Evolutionary conservation across 805 yeast species (phyloP).

Genomic region (Wickerhamiella occidentalis): DNA sequence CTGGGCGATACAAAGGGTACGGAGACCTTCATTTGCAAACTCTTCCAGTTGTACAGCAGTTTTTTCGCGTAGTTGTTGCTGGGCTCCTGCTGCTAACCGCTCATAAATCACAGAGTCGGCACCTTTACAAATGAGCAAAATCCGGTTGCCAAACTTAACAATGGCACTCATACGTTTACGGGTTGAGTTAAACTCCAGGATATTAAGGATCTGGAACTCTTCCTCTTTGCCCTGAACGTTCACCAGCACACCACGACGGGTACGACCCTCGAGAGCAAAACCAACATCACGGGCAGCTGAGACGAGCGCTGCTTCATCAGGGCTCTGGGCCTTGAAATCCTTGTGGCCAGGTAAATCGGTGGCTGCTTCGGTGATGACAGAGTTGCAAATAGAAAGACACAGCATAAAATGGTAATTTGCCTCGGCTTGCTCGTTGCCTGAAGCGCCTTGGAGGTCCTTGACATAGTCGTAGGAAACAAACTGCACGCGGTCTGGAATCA

Average conservation of each 20-base stretch:
- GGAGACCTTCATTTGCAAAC: slow-evolving; percentile 66
- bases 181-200: slow-evolving; percentile 59
- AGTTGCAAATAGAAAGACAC: slow-evolving; percentile 64
- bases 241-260: slow-evolving; percentile 38
- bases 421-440: slow-evolving; percentile 34
- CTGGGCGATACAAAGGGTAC: slow-evolving; percentile 67
- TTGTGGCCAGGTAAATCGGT: slow-evolving; percentile 28
- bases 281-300: slow-evolving; percentile 70
- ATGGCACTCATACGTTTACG: slow-evolving; percentile 73
- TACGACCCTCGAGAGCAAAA: slow-evolving; percentile 46
- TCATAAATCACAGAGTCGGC: slow-evolving; percentile 69
- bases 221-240: slow-evolving; percentile 37
- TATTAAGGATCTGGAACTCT: slow-evolving; percentile 44
- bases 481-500: slow-evolving; percentile 43
- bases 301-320: slow-evolving; percentile 76
- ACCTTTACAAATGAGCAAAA: slow-evolving; percentile 53
- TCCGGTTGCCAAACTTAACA: slow-evolving; percentile 34
- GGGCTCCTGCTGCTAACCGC: slow-evolving; percentile 31
- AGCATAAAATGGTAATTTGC: slow-evolving; percentile 53
- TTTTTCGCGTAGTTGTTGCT: slow-evolving; percentile 38
- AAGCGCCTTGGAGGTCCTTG: slow-evolving; percentile 36
- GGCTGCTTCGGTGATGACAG: slow-evolving; percentile 54
- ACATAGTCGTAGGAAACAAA: slow-evolving; percentile 56
- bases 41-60: slow-evolving; percentile 63
- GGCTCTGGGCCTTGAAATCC: slow-evolving; percentile 70